These are phyloP conservation scores for Wickerhamiella azyma DNA, from an alignment of 805 yeast species.

Conservation along the genomic window DNA sequence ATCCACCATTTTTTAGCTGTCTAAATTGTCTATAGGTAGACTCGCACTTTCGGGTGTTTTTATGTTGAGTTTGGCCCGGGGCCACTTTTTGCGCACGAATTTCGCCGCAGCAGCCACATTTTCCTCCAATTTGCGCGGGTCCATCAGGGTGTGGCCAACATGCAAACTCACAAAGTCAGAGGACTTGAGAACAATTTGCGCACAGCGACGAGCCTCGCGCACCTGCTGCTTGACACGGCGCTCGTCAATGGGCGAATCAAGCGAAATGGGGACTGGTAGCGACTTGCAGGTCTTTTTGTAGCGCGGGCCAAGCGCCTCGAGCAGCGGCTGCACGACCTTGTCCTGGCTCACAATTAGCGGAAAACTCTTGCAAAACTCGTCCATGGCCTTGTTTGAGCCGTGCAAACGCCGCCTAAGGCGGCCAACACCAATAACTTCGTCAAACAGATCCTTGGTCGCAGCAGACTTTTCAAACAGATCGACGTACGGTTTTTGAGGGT, in stretches of 20 bases:
- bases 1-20: constrained; percentile 32
- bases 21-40: constrained; percentile 1
- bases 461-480: constrained; percentile 6
- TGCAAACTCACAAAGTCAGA: constrained; percentile 11
- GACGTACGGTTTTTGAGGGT: constrained; percentile 12
- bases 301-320: constrained; percentile 17
- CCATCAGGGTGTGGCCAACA: constrained; percentile 20
- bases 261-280: constrained; percentile 15
- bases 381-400: constrained; percentile 14
- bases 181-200: constrained; percentile 18
- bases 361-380: constrained; percentile 16
- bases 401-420: constrained; percentile 18
- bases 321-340: constrained; percentile 16
- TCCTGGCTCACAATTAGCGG: constrained; percentile 17
- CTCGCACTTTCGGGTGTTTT: constrained; percentile 19
- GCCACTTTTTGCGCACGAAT: constrained; percentile 9
- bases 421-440: constrained; percentile 21
- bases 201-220: constrained; percentile 4
- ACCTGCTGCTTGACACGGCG: constrained; percentile 9
- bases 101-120: constrained; percentile 15
- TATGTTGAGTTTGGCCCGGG: constrained; percentile 13
- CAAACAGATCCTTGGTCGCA: constrained; percentile 13
- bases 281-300: constrained; percentile 15
- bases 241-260: constrained; percentile 8
- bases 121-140: constrained; percentile 12